Percentiles rank a stretch among this genome's conserved stretches.
Evolutionary conservation across 2,329 filamentous ascomycete genomes (phyloP).

Genomic region (Curvularia spicifera): DNA sequence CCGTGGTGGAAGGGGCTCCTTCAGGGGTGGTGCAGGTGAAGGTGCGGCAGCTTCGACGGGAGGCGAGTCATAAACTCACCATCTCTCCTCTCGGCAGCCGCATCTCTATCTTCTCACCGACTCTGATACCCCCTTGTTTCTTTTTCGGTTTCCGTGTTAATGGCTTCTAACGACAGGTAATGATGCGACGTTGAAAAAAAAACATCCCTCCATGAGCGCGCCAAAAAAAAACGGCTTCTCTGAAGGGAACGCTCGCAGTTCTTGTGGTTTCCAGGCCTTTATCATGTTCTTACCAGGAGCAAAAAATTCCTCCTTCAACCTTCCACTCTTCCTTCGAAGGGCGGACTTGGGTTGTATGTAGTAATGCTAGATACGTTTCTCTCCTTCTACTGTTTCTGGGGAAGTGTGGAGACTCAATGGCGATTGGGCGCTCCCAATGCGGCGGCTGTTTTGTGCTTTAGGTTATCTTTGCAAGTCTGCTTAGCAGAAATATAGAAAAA

Average conservation of each 20-base stretch:
- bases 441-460: not conserved
- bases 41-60: constrained; percentile 45
- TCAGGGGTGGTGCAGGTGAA: constrained; percentile 44
- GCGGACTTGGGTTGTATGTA: not conserved
- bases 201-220: not conserved
- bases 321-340: not conserved
- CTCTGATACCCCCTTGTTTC: constrained; percentile 44
- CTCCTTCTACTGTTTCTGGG: not conserved
- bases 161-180: constrained; percentile 11
- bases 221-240: not conserved
- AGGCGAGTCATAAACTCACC: constrained; percentile 46
- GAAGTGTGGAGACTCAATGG: not conserved
- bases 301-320: not conserved
- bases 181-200: constrained; percentile 5
- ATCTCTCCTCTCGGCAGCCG: constrained; percentile 4
- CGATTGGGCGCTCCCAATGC: not conserved
- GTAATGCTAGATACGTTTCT: constrained; percentile 1
- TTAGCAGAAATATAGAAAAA: no score
- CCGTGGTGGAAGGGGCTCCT: constrained; percentile 49
- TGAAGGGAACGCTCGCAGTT: not conserved
- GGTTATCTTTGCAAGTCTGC: no score
- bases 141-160: constrained; percentile 26
- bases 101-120: constrained; percentile 23
- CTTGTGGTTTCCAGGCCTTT: not conserved
- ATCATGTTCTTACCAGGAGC: not conserved